phyloP scores from a whole-genome alignment of 177 flowering plant species.

The Vitis hybrid region DNA sequence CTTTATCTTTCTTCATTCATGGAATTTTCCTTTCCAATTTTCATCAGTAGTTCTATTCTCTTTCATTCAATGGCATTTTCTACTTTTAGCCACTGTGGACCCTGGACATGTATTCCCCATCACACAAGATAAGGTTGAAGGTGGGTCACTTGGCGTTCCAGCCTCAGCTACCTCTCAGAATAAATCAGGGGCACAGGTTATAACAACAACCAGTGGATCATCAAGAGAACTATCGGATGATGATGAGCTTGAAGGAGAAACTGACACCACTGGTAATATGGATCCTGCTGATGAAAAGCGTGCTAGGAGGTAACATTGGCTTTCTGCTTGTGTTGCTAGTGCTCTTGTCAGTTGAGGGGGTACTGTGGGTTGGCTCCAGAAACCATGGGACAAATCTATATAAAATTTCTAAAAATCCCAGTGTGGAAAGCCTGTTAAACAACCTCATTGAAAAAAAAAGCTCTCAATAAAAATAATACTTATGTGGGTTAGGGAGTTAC shows the following conservation, averaged over 20 bases:
- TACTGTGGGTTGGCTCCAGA: background rate
- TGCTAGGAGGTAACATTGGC: slow-evolving; percentile 64
- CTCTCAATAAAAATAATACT: too few species aligned
- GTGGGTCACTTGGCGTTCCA: slow-evolving; percentile 42
- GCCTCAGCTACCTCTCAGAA: slow-evolving; percentile 43
- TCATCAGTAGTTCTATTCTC: background rate
- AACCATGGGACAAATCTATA: background rate
- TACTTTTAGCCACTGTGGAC: slow-evolving; percentile 24
- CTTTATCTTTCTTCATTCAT: too few species aligned
- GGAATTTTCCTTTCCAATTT: background rate
- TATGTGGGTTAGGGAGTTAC: too few species aligned
- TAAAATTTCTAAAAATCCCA: background rate
- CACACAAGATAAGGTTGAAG: slow-evolving; percentile 43
- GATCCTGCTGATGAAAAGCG: slow-evolving; percentile 85
- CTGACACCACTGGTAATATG: slow-evolving; percentile 47
- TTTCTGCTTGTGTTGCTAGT: slow-evolving; percentile 4
- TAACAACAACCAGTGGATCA: slow-evolving; percentile 75
- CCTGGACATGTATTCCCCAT: slow-evolving; percentile 29
- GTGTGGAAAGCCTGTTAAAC: too few species aligned
- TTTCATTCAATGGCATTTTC: background rate
- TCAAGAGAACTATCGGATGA: slow-evolving; percentile 91
- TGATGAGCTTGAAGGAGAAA: slow-evolving; percentile 84
- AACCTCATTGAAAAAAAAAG: too few species aligned
- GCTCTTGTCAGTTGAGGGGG: background rate
- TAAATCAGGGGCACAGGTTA: slow-evolving; percentile 39